Percentiles rank a stretch among this genome's conserved stretches.
phyloP scores from a whole-genome alignment of 495 filamentous ascomycete species.

The Xylaria scruposa region DNA sequence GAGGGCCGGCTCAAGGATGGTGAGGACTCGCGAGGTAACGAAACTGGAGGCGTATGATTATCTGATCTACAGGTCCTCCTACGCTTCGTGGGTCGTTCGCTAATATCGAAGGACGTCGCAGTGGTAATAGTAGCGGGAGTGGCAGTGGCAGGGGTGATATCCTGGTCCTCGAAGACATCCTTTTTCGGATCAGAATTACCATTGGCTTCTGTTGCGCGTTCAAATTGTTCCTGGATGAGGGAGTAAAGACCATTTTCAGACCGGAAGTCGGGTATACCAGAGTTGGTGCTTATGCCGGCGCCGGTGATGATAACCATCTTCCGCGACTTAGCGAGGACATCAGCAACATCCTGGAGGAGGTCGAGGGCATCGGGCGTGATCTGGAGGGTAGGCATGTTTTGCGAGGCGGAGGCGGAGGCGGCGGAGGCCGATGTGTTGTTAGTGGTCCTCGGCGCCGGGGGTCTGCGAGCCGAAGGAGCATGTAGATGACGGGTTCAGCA shows the following conservation, averaged over 20 bases:
- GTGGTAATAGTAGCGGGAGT: background rate
- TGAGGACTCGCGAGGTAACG: background rate
- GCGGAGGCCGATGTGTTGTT: background rate
- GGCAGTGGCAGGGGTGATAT: background rate
- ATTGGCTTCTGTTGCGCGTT: conserved; percentile 47
- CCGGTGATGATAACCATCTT: conserved; percentile 73
- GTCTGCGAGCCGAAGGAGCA: background rate
- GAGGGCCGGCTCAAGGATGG: background rate
- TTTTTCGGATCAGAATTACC: conserved; percentile 18
- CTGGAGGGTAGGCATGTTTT: conserved; percentile 61
- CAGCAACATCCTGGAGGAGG: conserved; percentile 66
- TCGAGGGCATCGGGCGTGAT: conserved; percentile 56
- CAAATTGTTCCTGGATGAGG: conserved; percentile 69
- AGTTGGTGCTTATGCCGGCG: conserved; percentile 76
- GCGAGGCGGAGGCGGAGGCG: background rate
- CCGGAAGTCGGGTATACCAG: conserved; percentile 75
- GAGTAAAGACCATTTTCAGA: conserved; percentile 74
- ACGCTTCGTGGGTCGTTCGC: conserved; percentile 52
- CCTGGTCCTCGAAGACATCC: conserved; percentile 17
- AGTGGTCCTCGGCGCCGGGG: conserved; percentile 9
- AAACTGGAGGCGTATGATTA: conserved; percentile 9
- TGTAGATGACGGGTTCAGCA: conserved; percentile 9
- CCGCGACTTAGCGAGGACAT: conserved; percentile 63
- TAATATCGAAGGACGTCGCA: conserved; percentile 35
- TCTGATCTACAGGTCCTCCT: conserved; percentile 40